Evolutionary conservation across 108 stramenopile species (phyloP).

Genomic region (Nannochloropsis salina): DNA sequence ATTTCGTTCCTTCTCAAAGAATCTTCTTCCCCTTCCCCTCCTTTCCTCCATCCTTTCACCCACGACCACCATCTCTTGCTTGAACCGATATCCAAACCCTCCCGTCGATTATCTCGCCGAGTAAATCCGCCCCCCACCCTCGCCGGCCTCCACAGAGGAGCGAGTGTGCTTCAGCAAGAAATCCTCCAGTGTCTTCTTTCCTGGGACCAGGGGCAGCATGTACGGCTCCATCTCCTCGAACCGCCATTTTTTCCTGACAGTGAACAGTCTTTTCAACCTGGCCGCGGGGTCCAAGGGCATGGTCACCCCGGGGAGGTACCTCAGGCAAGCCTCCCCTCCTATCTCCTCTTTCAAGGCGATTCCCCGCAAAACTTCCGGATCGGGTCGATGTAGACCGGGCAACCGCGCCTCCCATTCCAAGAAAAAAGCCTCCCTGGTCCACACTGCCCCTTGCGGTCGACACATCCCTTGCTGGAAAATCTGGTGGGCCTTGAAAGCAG

Average conservation of each 20-base stretch:
- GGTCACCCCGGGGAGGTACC: background rate
- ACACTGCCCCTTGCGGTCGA: background rate
- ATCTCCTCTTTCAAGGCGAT: background rate
- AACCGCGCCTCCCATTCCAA: constrained; percentile 16
- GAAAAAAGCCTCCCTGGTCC: background rate
- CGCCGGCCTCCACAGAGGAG: background rate
- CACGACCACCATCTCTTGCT: no score
- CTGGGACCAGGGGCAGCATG: constrained; percentile 4
- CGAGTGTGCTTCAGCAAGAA: constrained; percentile 6
- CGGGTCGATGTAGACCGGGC: background rate
- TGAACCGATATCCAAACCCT: no score
- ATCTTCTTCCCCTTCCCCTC: background rate
- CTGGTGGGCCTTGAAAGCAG: constrained; percentile 4
- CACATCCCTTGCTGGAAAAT: constrained; percentile 14
- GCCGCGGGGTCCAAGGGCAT: background rate
- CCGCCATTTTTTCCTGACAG: constrained; percentile 20
- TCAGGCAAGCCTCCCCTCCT: background rate
- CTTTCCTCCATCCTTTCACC: background rate
- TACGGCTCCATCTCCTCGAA: constrained; percentile 12
- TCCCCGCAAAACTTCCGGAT: background rate
- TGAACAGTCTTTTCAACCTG: background rate
- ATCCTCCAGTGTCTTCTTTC: background rate
- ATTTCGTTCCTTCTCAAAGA: background rate
- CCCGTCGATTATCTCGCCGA: background rate
- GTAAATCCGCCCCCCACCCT: background rate